phyloP scores from a whole-genome alignment of 2,329 filamentous ascomycete species.

The Nothomitra cinnamomea region DNA sequence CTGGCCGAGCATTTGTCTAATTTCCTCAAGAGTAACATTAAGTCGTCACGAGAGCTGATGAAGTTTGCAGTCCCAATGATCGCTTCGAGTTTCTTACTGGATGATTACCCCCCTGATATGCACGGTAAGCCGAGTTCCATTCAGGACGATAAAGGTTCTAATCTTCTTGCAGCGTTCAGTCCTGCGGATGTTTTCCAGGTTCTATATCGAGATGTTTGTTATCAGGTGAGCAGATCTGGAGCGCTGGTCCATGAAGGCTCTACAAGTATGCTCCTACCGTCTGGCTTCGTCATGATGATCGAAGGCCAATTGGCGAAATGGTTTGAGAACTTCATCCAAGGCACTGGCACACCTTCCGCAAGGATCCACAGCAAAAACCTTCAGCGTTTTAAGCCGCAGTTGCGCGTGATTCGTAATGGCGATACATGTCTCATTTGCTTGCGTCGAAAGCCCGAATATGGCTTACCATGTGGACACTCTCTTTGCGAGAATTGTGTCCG shows the following conservation, averaged over 20 bases:
- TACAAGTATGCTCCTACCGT: constrained; percentile 10
- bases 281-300: constrained; percentile 10
- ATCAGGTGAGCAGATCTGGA: constrained; percentile 9
- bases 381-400: background rate
- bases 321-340: constrained; percentile 8
- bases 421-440: constrained; percentile 10
- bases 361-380: constrained; percentile 9
- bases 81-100: constrained; percentile 14
- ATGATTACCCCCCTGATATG: constrained; percentile 14
- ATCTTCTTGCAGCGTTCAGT: constrained; percentile 7
- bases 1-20: background rate
- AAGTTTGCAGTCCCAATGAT: constrained; percentile 15
- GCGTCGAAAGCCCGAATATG: constrained; percentile 7
- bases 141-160: background rate
- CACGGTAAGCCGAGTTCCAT: constrained; percentile 9
- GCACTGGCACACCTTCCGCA: constrained; percentile 2
- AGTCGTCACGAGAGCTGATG: constrained; percentile 10
- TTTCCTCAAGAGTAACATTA: background rate
- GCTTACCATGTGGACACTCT: constrained; percentile 6
- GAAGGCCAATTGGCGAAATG: constrained; percentile 8
- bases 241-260: constrained; percentile 10
- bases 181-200: constrained; percentile 9
- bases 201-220: constrained; percentile 11
- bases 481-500: constrained; percentile 8
- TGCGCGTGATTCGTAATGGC: constrained; percentile 4